phyloP scores from a whole-genome alignment of 2,329 filamentous ascomycete genomes.

The Zelopaecilomyces penicillatus region DNA sequence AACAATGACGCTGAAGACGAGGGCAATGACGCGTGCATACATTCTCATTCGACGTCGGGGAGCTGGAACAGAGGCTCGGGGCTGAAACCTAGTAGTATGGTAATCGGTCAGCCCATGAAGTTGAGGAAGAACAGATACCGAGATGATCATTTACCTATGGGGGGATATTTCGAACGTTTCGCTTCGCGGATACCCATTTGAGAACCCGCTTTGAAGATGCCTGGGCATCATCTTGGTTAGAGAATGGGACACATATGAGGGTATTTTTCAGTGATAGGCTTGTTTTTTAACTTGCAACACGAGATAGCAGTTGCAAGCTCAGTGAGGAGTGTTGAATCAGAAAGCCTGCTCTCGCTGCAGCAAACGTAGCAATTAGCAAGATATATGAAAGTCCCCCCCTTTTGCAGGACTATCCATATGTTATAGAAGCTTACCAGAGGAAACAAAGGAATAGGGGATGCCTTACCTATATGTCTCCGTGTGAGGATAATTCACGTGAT shows the following conservation, averaged over 20 bases:
- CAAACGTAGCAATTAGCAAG: no score
- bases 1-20: slow-evolving; percentile 50
- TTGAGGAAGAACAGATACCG: not conserved
- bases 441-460: not conserved
- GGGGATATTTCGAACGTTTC: slow-evolving; percentile 82
- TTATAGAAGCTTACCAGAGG: not conserved
- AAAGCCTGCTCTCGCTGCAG: no score
- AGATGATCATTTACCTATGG: slow-evolving; percentile 56
- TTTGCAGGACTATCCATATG: not conserved
- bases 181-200: slow-evolving; percentile 73
- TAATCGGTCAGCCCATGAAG: not conserved
- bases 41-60: slow-evolving; percentile 66
- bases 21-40: slow-evolving; percentile 56
- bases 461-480: slow-evolving; percentile 1
- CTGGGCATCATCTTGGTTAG: slow-evolving; percentile 70
- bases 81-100: slow-evolving; percentile 57
- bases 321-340: no score
- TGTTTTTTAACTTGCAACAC: no score
- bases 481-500: slow-evolving; percentile 8
- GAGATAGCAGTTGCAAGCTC: no score
- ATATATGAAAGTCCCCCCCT: not conserved
- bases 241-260: slow-evolving; percentile 21
- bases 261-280: no score
- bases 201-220: slow-evolving; percentile 66
- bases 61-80: slow-evolving; percentile 64